Conservation (phyloP, 305 asterid species). For the Euphrasia arctica region DNA sequence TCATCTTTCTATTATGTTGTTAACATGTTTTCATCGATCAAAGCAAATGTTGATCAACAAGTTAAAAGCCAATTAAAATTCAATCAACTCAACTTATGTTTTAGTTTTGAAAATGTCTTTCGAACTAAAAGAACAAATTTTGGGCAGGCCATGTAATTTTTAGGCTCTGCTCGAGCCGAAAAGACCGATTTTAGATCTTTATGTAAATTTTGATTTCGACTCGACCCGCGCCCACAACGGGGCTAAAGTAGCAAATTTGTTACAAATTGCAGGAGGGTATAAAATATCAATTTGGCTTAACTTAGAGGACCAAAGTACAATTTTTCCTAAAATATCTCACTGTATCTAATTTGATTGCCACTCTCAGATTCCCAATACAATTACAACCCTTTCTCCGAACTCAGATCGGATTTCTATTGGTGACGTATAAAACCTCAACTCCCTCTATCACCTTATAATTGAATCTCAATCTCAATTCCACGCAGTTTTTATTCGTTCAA, state of each 20-base stretch:
- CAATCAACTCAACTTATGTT: too few species aligned
- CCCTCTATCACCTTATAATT: slow-evolving; percentile 20
- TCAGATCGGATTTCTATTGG: slow-evolving; percentile 24
- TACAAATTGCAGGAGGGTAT: too few species aligned
- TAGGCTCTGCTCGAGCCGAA: too few species aligned
- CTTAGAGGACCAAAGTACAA: not conserved
- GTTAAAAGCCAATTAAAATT: slow-evolving; percentile 22
- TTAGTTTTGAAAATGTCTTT: too few species aligned
- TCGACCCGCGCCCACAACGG: too few species aligned
- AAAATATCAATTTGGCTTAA: not conserved
- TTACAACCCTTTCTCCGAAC: not conserved
- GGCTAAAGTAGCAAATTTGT: too few species aligned
- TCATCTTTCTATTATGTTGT: not conserved
- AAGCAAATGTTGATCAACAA: slow-evolving; percentile 13
- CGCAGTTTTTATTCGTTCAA: slow-evolving; percentile 9
- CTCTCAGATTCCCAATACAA: slow-evolving; percentile 22
- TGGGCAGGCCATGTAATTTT: too few species aligned
- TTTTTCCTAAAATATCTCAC: not conserved
- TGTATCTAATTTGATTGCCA: slow-evolving; percentile 18
- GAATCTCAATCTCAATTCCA: slow-evolving; percentile 1
- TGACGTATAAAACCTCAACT: slow-evolving; percentile 11
- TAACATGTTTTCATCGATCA: not conserved
- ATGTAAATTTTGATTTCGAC: too few species aligned
- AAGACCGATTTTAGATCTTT: too few species aligned
- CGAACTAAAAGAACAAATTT: too few species aligned